Evolutionary conservation across 73 alveolate species (phyloP).

Genomic region (Paramecium sexaurelia): DNA sequence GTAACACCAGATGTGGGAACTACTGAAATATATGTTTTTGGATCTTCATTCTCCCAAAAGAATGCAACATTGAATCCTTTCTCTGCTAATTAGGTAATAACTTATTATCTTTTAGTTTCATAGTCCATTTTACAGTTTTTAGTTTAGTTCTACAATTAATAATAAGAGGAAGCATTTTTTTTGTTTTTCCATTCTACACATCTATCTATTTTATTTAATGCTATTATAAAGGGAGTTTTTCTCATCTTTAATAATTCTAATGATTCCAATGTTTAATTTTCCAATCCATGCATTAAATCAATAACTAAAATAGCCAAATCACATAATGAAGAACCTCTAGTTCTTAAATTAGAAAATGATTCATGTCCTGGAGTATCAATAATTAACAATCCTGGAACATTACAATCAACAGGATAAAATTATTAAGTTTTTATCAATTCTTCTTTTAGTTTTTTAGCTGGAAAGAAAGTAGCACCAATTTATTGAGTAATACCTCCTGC

Average conservation of each 20-base stretch:
- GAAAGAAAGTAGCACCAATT: conserved; percentile 99
- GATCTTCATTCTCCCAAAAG: conserved; percentile 97
- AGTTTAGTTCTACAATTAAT: background rate
- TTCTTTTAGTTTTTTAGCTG: conserved; percentile 83
- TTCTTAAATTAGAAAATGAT: conserved; percentile 97
- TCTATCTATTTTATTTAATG: conserved; percentile 98
- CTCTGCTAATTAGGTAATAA: conserved; percentile 85
- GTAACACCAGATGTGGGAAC: conserved; percentile 99
- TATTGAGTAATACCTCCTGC: conserved; percentile 99
- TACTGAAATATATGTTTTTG: conserved; percentile 85
- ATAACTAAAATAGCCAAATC: conserved; percentile 99
- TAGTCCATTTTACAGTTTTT: conserved; percentile 53
- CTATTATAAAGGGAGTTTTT: conserved; percentile 98
- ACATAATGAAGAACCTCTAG: conserved; percentile 98
- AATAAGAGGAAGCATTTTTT: conserved; percentile 75
- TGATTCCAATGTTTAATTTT: conserved; percentile 97
- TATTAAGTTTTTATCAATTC: conserved; percentile 73
- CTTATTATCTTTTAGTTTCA: conserved; percentile 30
- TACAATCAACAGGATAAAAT: conserved; percentile 67
- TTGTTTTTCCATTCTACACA: conserved; percentile 89
- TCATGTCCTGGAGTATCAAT: conserved; percentile 99
- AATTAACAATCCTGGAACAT: conserved; percentile 97
- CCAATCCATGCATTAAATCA: conserved; percentile 99
- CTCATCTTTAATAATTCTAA: conserved; percentile 91
- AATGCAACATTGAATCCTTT: conserved; percentile 90